Conservation (phyloP, 305 asterid species). For the Galium porrigens region DNA sequence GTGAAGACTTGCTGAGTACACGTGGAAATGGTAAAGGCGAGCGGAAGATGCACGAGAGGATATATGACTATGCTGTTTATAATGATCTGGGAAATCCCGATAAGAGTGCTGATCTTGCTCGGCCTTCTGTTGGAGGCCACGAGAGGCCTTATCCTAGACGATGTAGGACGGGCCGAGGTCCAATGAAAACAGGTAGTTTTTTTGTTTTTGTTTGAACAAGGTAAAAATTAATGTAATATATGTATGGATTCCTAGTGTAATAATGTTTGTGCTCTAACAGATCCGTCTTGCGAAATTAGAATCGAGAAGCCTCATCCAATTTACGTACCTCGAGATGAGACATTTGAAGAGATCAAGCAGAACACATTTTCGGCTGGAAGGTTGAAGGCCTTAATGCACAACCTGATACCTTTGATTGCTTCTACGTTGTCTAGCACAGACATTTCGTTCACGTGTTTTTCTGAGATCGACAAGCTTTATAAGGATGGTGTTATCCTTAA, state of each 20-base stretch:
- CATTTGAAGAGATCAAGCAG: constrained; percentile 69
- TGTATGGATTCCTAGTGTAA: constrained; percentile 3
- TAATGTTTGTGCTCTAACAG: constrained; percentile 22
- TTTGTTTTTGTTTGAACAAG: neutral
- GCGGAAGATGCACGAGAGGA: constrained; percentile 54
- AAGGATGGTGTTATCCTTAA: constrained; percentile 40
- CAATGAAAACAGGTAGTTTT: constrained; percentile 33
- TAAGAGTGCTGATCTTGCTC: constrained; percentile 36
- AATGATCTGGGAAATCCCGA: constrained; percentile 81
- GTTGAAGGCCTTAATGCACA: constrained; percentile 57
- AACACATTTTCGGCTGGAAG: constrained; percentile 55
- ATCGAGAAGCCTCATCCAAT: constrained; percentile 64
- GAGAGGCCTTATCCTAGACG: constrained; percentile 78
- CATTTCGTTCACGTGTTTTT: constrained; percentile 56
- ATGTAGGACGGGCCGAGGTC: constrained; percentile 63
- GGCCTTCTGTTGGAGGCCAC: constrained; percentile 44
- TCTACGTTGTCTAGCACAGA: constrained; percentile 53
- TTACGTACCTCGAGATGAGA: constrained; percentile 75
- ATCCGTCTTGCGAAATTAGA: constrained; percentile 39
- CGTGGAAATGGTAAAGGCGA: constrained; percentile 55
- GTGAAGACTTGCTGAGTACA: constrained; percentile 40
- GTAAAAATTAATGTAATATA: neutral
- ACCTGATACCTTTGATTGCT: constrained; percentile 53
- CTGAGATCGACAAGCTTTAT: constrained; percentile 64
- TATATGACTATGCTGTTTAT: constrained; percentile 62